phyloP scores from a whole-genome alignment of 2,329 filamentous ascomycete species.

The Pseudogymnoascus sp. region DNA sequence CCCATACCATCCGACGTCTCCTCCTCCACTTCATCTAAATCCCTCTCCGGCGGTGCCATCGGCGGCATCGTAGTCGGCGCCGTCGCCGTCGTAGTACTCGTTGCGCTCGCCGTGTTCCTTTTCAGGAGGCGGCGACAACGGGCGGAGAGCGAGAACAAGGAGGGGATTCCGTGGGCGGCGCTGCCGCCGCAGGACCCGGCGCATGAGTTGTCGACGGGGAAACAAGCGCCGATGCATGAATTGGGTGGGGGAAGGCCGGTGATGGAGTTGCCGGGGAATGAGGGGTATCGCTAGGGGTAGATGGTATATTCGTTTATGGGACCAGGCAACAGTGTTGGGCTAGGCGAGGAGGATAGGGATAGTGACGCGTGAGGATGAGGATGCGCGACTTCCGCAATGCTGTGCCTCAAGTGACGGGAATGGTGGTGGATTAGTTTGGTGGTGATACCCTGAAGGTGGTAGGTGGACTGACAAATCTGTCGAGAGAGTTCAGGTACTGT shows the following conservation, averaged over 20 bases:
- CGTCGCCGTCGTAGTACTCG: neutral
- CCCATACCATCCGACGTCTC: neutral
- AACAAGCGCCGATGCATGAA: neutral
- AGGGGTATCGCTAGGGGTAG: neutral
- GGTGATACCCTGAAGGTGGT: neutral
- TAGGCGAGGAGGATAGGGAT: neutral
- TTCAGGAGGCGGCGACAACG: conserved; percentile 7
- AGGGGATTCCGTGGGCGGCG: neutral
- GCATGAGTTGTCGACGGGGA: neutral
- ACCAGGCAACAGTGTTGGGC: neutral
- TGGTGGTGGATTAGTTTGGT: neutral
- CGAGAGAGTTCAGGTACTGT: neutral
- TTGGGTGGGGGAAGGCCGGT: neutral
- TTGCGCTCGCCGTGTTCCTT: neutral
- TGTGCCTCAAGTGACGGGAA: neutral
- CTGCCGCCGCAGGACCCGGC: neutral
- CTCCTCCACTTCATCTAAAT: neutral
- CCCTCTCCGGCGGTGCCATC: conserved; percentile 4
- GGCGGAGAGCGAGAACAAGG: neutral
- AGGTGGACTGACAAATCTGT: neutral
- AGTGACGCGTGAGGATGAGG: neutral
- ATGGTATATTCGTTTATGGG: neutral
- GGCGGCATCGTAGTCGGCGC: conserved; percentile 6
- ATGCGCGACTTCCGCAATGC: neutral
- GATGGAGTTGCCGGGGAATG: neutral